Percentiles rank a stretch among this genome's conserved stretches.
Evolutionary conservation across 345 rosid genomes (phyloP).

Genomic region (Triadica sebifera): DNA sequence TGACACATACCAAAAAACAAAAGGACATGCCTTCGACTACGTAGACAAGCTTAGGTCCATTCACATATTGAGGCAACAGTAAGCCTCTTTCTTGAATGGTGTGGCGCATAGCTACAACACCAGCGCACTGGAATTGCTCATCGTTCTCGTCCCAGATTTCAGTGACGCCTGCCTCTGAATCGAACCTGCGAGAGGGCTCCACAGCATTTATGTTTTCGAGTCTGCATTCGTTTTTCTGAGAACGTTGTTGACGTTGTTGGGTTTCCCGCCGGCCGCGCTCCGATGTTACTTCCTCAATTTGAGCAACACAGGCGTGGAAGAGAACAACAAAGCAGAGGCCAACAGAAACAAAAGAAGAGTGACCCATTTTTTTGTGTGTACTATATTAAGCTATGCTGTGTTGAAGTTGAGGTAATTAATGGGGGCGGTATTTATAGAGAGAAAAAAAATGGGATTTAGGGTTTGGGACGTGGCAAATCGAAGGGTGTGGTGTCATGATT

Average conservation of each 20-base stretch:
- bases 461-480: constrained; percentile 20
- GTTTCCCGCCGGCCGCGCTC: neutral
- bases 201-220: constrained; percentile 29
- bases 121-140: constrained; percentile 44
- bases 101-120: constrained; percentile 41
- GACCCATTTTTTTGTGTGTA: constrained; percentile 4
- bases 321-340: constrained; percentile 16
- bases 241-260: constrained; percentile 21
- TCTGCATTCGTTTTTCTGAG: constrained; percentile 28
- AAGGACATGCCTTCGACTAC: constrained; percentile 33
- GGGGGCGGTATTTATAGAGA: constrained; percentile 5
- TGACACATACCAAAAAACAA: neutral
- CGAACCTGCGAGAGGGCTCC: constrained; percentile 29
- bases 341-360: constrained; percentile 12
- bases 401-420: neutral
- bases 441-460: neutral
- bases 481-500: neutral
- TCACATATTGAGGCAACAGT: constrained; percentile 42
- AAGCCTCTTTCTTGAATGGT: constrained; percentile 33
- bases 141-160: constrained; percentile 44
- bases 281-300: constrained; percentile 6
- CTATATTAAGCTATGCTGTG: neutral
- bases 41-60: constrained; percentile 38
- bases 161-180: constrained; percentile 40
- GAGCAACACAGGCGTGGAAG: constrained; percentile 6